Conservation (phyloP, 176 grass and related monocot genomes). For the Themeda triandra region DNA sequence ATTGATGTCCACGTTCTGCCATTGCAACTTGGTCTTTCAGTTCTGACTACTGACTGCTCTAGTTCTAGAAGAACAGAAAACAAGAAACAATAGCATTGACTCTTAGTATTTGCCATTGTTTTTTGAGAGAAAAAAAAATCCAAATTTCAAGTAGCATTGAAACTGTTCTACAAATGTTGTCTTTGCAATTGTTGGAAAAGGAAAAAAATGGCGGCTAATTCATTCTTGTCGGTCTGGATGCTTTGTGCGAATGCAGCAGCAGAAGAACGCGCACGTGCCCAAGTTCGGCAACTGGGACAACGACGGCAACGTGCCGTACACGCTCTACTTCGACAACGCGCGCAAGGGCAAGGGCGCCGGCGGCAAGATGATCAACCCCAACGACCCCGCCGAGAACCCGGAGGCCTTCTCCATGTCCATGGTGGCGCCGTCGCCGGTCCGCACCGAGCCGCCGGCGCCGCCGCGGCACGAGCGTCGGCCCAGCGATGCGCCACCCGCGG, state of each 20-base stretch:
- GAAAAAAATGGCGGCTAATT: background rate
- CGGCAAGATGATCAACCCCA: constrained; percentile 73
- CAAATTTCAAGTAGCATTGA: background rate
- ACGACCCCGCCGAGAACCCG: constrained; percentile 74
- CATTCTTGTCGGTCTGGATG: too few species aligned
- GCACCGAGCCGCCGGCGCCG: background rate
- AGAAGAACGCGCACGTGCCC: constrained; percentile 49
- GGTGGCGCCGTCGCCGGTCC: constrained; percentile 27
- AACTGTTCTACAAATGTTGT: background rate
- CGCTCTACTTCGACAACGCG: constrained; percentile 71
- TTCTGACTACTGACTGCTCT: background rate
- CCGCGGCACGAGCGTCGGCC: constrained; percentile 35
- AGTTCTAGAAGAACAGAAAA: background rate
- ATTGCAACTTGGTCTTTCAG: background rate
- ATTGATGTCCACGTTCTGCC: background rate
- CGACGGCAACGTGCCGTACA: constrained; percentile 70
- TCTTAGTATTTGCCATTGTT: background rate
- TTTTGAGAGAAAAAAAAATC: background rate
- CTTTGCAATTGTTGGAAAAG: background rate
- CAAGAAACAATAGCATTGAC: background rate
- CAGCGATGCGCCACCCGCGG: constrained; percentile 20
- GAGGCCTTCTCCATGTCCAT: constrained; percentile 49
- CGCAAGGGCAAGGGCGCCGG: constrained; percentile 59
- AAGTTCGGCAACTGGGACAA: constrained; percentile 86
- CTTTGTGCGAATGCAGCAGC: constrained; percentile 22